These are phyloP conservation scores for Glycine soja DNA, from an alignment of 306 rosid genomes.

Conservation along the genomic window DNA sequence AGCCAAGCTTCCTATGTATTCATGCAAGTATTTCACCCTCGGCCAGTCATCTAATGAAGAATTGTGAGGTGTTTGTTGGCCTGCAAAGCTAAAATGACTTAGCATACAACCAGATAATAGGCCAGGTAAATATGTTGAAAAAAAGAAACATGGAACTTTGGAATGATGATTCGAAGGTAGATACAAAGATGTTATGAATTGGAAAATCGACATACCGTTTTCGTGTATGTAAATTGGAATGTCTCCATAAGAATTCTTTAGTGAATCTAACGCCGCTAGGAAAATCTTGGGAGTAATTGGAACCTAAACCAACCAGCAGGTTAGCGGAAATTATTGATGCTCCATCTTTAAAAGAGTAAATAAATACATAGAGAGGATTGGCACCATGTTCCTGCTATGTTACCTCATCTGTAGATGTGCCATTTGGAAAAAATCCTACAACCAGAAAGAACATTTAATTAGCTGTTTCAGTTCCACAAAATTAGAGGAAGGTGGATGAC, in stretches of 20 bases:
- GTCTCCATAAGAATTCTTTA: constrained; percentile 56
- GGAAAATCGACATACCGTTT: constrained; percentile 52
- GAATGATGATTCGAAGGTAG: neutral
- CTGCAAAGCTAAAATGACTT: constrained; percentile 41
- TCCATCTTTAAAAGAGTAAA: neutral
- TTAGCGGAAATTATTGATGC: constrained; percentile 18
- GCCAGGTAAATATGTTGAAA: neutral
- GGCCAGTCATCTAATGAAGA: constrained; percentile 67
- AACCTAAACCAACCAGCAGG: constrained; percentile 45
- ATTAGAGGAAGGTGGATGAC: neutral
- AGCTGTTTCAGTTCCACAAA: constrained; percentile 14
- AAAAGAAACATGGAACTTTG: neutral
- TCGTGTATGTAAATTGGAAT: constrained; percentile 63
- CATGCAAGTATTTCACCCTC: constrained; percentile 59
- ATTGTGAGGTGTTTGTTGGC: constrained; percentile 57
- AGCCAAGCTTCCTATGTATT: constrained; percentile 53
- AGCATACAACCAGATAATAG: neutral
- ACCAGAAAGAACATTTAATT: constrained; percentile 12
- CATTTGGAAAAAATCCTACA: constrained; percentile 14
- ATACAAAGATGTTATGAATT: neutral
- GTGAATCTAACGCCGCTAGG: constrained; percentile 42
- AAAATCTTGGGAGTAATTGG: constrained; percentile 46
- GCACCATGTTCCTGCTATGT: neutral
- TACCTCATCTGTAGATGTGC: constrained; percentile 41
- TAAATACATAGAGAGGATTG: neutral